Conservation (phyloP, 1,284 basidiomycete species). For the Ceraceosorus guamensis region DNA sequence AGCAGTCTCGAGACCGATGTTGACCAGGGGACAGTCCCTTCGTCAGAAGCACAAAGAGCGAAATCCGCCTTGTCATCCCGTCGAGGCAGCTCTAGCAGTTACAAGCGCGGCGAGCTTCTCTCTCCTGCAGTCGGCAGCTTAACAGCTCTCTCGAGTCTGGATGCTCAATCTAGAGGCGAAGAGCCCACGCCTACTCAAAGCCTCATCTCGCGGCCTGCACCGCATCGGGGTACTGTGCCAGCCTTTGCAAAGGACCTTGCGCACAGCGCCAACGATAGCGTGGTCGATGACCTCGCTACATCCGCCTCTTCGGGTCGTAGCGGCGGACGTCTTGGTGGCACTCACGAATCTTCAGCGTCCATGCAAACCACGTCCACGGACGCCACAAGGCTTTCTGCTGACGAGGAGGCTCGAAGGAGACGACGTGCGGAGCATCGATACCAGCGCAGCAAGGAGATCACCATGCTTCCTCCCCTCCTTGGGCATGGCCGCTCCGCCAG, state of each 20-base stretch:
- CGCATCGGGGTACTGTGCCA: constrained; percentile 31
- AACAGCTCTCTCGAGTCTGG: neutral
- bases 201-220: constrained; percentile 27
- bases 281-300: constrained; percentile 21
- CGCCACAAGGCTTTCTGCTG: no score
- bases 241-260: constrained; percentile 36
- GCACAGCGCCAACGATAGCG: constrained; percentile 31
- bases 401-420: constrained; percentile 16
- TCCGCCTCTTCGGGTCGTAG: constrained; percentile 7
- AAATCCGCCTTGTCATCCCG: neutral
- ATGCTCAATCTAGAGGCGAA: constrained; percentile 10
- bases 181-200: constrained; percentile 31
- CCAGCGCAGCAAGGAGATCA: constrained; percentile 32
- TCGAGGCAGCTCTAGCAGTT: neutral
- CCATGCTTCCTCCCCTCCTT: constrained; percentile 32
- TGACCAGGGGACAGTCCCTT: neutral
- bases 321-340: neutral
- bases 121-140: neutral
- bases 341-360: constrained; percentile 12
- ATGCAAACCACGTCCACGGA: no score
- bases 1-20: neutral
- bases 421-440: constrained; percentile 11
- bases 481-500: constrained; percentile 27
- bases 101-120: neutral
- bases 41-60: neutral